phyloP scores from a whole-genome alignment of 2,329 filamentous ascomycete species.

The Microcera coccophila region DNA sequence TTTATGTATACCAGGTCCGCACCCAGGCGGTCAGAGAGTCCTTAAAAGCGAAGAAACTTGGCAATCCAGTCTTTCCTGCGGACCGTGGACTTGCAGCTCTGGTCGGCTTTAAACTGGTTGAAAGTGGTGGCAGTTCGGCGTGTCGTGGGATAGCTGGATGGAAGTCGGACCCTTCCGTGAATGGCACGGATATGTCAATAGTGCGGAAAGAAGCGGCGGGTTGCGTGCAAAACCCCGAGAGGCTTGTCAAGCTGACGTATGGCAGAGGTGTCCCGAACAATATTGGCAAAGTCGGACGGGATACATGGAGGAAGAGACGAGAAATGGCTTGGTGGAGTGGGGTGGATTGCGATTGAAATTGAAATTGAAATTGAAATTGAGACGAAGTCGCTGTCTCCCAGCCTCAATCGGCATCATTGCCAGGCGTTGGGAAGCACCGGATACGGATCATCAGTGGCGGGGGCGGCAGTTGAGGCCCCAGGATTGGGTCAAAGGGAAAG shows the following conservation, averaged over 20 bases:
- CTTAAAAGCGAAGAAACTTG: too few species aligned
- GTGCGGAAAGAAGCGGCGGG: not conserved
- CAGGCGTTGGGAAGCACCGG: not conserved
- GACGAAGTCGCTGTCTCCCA: constrained; percentile 12
- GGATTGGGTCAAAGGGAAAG: not conserved
- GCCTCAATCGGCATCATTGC: constrained; percentile 17
- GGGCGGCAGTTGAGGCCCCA: not conserved
- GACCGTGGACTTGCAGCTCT: too few species aligned
- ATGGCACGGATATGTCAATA: not conserved
- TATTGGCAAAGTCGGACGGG: constrained; percentile 9
- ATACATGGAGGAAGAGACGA: constrained; percentile 18
- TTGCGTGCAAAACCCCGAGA: constrained; percentile 16
- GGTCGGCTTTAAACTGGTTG: too few species aligned
- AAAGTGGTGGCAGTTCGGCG: too few species aligned
- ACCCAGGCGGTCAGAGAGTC: too few species aligned
- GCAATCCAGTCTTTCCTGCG: too few species aligned
- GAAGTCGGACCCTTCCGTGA: too few species aligned
- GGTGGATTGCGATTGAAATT: constrained; percentile 25
- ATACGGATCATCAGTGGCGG: not conserved
- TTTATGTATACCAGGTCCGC: too few species aligned
- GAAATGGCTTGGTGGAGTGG: constrained; percentile 24
- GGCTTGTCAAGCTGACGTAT: constrained; percentile 12
- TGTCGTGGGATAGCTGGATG: too few species aligned
- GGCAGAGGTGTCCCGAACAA: constrained; percentile 7
- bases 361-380: too few species aligned